A percentile compares a stretch with the other conserved stretches of the same genome.
These are phyloP conservation scores for Arabis alpina DNA, from an alignment of 345 rosid genomes.

Conservation along the genomic window DNA sequence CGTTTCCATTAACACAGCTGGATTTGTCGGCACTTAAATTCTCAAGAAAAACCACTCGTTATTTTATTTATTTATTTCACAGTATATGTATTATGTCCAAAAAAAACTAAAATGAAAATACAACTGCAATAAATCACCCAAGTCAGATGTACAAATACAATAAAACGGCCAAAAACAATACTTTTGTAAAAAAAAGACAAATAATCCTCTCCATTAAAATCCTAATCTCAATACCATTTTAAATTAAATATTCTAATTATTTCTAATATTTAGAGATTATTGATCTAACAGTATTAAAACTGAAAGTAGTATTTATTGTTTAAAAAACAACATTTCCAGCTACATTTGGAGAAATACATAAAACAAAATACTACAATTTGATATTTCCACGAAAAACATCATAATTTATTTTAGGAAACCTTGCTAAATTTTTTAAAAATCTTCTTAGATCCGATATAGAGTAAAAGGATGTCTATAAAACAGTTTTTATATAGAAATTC, in stretches of 20 bases:
- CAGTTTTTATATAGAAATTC: too few species aligned
- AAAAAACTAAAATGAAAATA: neutral
- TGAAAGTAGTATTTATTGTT: neutral
- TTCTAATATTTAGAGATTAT: too few species aligned
- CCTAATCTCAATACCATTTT: neutral
- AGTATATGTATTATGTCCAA: slow-evolving; percentile 19
- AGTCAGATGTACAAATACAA: neutral
- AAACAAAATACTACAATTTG: neutral
- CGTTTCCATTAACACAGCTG: slow-evolving; percentile 40
- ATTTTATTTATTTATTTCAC: slow-evolving; percentile 6
- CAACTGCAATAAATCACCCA: neutral
- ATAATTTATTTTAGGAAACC: too few species aligned
- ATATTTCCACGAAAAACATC: neutral
- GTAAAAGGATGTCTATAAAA: neutral
- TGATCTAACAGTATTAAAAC: neutral
- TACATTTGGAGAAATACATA: neutral
- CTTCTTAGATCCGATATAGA: neutral
- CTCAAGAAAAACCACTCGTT: slow-evolving; percentile 5
- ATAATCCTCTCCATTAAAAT: neutral
- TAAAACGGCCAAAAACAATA: neutral
- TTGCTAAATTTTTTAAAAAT: neutral
- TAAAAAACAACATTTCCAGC: neutral
- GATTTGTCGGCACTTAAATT: slow-evolving; percentile 41
- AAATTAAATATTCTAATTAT: neutral
- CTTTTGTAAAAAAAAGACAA: neutral